Evolutionary conservation across 139 green algal species (phyloP).

Genomic region (Asterochloris erici): DNA sequence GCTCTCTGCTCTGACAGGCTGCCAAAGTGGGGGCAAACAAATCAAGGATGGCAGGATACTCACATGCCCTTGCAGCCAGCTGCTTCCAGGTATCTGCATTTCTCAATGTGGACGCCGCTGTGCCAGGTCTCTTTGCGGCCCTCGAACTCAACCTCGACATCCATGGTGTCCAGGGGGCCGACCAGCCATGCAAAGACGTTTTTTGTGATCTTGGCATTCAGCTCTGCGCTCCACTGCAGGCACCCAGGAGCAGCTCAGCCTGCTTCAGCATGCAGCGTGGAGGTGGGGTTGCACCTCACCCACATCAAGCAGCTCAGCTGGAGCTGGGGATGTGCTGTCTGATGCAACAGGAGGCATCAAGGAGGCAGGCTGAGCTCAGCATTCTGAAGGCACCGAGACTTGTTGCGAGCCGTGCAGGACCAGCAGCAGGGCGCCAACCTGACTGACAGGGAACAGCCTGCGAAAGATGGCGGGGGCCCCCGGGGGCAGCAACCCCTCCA

Average conservation of each 20-base stretch:
- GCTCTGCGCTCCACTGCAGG: constrained; percentile 35
- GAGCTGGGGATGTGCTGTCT: neutral
- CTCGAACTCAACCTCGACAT: constrained; percentile 33
- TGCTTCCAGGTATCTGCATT: constrained; percentile 61
- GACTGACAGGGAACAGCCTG: constrained; percentile 44
- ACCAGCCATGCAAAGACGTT: constrained; percentile 61
- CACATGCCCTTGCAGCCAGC: constrained; percentile 48
- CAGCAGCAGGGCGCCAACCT: neutral
- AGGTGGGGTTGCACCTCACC: neutral
- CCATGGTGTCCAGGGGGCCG: constrained; percentile 33
- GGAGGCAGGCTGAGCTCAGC: neutral
- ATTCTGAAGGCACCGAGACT: too few species aligned
- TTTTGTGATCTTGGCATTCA: constrained; percentile 51
- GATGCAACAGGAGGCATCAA: neutral
- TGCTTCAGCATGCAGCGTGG: neutral
- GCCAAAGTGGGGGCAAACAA: neutral
- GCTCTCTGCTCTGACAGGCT: neutral
- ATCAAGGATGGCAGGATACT: neutral
- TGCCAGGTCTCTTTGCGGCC: constrained; percentile 33
- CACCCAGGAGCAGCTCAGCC: neutral
- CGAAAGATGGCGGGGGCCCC: constrained; percentile 34
- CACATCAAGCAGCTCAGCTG: neutral
- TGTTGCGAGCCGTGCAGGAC: neutral
- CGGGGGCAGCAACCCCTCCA: constrained; percentile 38
- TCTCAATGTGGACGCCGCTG: constrained; percentile 53